Base-by-base conservation (phyloP, 176 grass and related monocot species). In the Saccharum officinarum region DNA sequence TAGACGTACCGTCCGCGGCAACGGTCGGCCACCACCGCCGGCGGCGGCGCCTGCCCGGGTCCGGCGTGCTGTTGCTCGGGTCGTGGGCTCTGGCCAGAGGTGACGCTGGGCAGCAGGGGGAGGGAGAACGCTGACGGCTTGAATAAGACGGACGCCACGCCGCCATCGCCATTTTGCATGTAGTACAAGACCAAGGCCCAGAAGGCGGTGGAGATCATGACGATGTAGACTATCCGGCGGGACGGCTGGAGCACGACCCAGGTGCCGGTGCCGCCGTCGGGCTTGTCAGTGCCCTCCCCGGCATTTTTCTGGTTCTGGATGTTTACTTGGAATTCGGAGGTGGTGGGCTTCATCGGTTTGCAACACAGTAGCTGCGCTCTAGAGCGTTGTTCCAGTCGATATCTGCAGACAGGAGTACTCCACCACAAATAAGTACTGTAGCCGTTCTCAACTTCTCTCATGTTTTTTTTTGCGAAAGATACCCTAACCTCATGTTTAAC, bases 1-100 rank as follows among this genome's bases (percentile, higher is more conserved):
- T 96, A 96, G 76, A 96, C 76, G 73, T 93, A 96, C 77, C 88
- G 76, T 0, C 91, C 85, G 1, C 72, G 72, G 69, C 88, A 89
- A 1, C 39, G 83, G 37, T 87, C 64, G 63, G 38, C 0, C 22
- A 11, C 10, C 16, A 18, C 38, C 38, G 44, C 3, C 44, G 37
- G 1, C 22, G 39, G 0, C 3, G 13, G 8, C 14, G 11, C 68
- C 38, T 69, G 37, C 2, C 16, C 37, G 20, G 22, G 18, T 42
- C 38, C 11, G 22, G 78, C 73, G 15, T n/a, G 57, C 57, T 61
- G 22, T 7, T 47, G 73, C 10, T 22, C 16, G 4, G 63, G 63
- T 1, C 42, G 31, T 3, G 17, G 26, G 28, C 23, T 40, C 10
- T 36, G 28, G 18, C 26, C 63, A 33, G 1, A 10, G 1, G 17